These are phyloP conservation scores for Aspergillus oerlinghausenensis DNA, from an alignment of 2,329 filamentous ascomycete species.

Conservation along the genomic window DNA sequence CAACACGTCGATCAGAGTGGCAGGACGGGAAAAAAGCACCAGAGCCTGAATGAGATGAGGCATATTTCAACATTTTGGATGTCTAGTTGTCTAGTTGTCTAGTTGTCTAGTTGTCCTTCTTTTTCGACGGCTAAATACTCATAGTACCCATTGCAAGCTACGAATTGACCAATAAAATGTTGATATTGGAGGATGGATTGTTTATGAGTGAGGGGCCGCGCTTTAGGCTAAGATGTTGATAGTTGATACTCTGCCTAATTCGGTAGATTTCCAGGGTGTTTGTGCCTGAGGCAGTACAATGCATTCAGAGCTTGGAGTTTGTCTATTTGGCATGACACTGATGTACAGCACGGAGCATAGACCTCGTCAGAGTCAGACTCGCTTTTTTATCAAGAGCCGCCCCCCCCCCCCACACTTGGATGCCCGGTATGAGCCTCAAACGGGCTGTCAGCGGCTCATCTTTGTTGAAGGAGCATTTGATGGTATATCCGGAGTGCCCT, in stretches of 20 bases:
- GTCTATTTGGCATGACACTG: neutral
- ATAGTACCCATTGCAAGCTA: neutral
- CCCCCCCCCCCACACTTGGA: neutral
- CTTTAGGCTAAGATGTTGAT: constrained; percentile 3
- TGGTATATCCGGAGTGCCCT: too few species aligned
- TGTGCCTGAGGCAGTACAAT: neutral
- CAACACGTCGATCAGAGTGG: neutral
- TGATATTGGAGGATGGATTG: neutral
- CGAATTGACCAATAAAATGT: neutral
- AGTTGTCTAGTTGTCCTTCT: neutral
- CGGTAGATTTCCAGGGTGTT: constrained; percentile 1
- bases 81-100: too few species aligned
- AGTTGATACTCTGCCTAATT: constrained; percentile 1
- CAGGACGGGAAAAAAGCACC: neutral
- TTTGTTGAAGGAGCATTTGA: neutral
- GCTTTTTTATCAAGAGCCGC: too few species aligned
- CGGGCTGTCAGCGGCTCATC: neutral
- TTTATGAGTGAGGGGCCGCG: neutral
- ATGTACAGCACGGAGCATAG: too few species aligned
- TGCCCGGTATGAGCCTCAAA: neutral
- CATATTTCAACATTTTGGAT: neutral
- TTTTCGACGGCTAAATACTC: neutral
- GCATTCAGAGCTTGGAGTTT: too few species aligned
- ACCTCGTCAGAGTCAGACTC: too few species aligned
- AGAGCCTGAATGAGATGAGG: neutral